Evolutionary conservation across 2,329 filamentous ascomycete genomes (phyloP).

Genomic region (Ophiocordyceps robertsii): DNA sequence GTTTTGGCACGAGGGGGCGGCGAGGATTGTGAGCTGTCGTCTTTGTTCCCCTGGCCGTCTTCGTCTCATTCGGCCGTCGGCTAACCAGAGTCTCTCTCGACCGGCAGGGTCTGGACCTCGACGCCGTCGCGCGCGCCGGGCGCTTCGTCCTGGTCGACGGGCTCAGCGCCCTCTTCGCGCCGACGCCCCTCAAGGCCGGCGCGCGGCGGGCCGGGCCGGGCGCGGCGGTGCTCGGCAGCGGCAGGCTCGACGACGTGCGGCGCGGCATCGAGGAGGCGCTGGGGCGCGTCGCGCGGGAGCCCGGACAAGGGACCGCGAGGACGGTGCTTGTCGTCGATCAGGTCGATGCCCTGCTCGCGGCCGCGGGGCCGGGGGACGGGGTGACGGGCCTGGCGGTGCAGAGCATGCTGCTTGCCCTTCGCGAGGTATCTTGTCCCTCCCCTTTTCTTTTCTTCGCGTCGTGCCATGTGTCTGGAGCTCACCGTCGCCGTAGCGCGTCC

Average conservation of each 20-base stretch:
- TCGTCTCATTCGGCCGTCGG: neutral
- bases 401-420: conserved; percentile 42
- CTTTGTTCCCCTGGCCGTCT: no score
- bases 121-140: conserved; percentile 39
- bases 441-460: neutral
- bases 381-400: conserved; percentile 32
- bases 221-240: conserved; percentile 13
- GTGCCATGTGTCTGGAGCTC: no score
- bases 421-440: conserved; percentile 37
- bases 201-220: neutral
- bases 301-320: no score
- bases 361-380: conserved; percentile 27
- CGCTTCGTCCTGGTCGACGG: conserved; percentile 67
- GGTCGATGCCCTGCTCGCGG: conserved; percentile 50
- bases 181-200: neutral
- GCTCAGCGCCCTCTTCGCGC: conserved; percentile 41
- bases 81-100: no score
- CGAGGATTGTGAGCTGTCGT: conserved; percentile 54
- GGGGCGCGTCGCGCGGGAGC: no score
- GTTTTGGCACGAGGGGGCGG: conserved; percentile 65
- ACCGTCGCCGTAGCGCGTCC: conserved; percentile 32
- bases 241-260: conserved; percentile 21
- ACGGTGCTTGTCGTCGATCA: conserved; percentile 54
- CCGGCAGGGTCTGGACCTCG: conserved; percentile 55
- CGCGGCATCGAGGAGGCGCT: conserved; percentile 25